phyloP scores from a whole-genome alignment of 108 stramenopile genomes.

The Cylindrotheca closterium region DNA sequence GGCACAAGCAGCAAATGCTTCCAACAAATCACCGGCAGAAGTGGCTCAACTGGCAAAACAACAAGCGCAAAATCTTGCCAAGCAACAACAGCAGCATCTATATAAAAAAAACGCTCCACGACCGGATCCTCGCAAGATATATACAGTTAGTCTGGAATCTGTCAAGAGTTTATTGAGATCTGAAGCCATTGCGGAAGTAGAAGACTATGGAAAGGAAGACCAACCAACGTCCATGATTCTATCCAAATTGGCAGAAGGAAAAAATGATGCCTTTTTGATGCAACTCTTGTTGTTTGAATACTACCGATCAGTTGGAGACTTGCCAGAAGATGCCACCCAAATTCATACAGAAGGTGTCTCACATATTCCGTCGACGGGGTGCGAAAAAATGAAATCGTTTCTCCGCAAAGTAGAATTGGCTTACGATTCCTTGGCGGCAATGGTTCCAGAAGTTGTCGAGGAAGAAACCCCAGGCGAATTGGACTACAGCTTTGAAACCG shows the following conservation, averaged over 20 bases:
- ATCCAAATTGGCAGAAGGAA: constrained; percentile 35
- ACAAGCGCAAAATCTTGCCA: constrained; percentile 30
- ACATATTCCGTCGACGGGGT: constrained; percentile 29
- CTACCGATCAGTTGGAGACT: constrained; percentile 6
- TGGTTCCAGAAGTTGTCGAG: constrained; percentile 18
- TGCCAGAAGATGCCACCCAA: constrained; percentile 9
- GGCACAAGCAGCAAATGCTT: constrained; percentile 49
- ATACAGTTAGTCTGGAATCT: constrained; percentile 24
- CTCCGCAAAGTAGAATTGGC: constrained; percentile 40
- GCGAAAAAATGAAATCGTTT: constrained; percentile 26
- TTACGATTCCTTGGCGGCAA: constrained; percentile 33
- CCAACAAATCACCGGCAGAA: constrained; percentile 47
- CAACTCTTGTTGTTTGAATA: constrained; percentile 49
- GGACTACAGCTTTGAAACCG: constrained; percentile 9
- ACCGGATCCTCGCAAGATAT: constrained; percentile 31
- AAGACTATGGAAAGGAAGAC: background rate
- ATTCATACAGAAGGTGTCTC: constrained; percentile 24
- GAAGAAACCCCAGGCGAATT: constrained; percentile 5
- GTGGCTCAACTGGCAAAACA: constrained; percentile 47
- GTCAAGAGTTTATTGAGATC: constrained; percentile 31
- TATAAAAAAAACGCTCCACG: constrained; percentile 4
- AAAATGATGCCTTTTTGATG: constrained; percentile 49
- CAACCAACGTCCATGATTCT: constrained; percentile 5
- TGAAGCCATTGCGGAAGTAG: background rate
- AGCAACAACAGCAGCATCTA: constrained; percentile 23